Evolutionary conservation across 2,329 filamentous ascomycete genomes (phyloP).

Genomic region (Alternaria sp.): DNA sequence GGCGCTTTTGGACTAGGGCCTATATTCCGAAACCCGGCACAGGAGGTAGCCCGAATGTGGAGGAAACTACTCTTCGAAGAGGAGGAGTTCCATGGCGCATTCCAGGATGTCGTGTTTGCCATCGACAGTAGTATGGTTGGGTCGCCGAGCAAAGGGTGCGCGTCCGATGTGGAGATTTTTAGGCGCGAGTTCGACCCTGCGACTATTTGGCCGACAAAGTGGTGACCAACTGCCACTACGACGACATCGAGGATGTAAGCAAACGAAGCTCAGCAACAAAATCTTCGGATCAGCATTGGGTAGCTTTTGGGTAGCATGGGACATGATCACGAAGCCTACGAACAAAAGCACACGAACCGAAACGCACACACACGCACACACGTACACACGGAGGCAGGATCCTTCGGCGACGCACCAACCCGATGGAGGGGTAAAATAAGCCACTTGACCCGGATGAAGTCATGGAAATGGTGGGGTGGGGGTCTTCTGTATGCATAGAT

Average conservation of each 20-base stretch:
- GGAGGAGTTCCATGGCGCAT: constrained; percentile 53
- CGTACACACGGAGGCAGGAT: constrained; percentile 1
- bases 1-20: constrained; percentile 54
- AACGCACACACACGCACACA: constrained; percentile 5
- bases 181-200: constrained; percentile 47
- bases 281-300: neutral
- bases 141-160: constrained; percentile 36
- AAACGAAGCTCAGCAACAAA: neutral
- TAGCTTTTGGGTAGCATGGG: constrained; percentile 1
- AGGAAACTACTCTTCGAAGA: constrained; percentile 52
- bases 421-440: constrained; percentile 16
- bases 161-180: constrained; percentile 51
- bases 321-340: neutral
- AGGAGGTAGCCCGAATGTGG: constrained; percentile 54
- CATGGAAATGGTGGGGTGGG: constrained; percentile 15
- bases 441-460: constrained; percentile 19
- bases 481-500: constrained; percentile 8
- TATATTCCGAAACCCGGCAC: constrained; percentile 53
- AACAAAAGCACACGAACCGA: constrained; percentile 1
- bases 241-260: neutral
- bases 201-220: constrained; percentile 47
- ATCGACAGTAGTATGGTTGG: constrained; percentile 49
- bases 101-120: constrained; percentile 54
- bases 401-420: constrained; percentile 7
- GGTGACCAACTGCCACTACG: constrained; percentile 10